Evolutionary conservation across 352 stramenopile species (phyloP).

Genomic region (Phytopythium kandeliae): DNA sequence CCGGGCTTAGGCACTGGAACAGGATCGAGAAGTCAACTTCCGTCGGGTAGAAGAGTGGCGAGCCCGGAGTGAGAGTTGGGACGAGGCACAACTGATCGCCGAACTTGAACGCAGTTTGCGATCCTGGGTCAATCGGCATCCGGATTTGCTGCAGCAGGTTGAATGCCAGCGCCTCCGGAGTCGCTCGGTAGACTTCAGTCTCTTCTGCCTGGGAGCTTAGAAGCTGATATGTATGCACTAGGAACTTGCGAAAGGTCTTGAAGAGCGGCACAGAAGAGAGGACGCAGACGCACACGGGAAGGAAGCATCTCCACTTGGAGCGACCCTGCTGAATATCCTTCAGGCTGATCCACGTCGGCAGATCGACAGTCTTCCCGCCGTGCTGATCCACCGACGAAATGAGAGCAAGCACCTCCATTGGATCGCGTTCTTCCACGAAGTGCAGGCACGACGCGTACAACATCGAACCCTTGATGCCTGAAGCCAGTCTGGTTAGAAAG

Average conservation of each 20-base stretch:
- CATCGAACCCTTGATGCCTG: conserved; percentile 51
- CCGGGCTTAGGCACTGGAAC: conserved; percentile 57
- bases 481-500: background rate
- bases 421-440: conserved; percentile 55
- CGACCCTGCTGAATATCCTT: conserved; percentile 63
- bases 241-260: conserved; percentile 38
- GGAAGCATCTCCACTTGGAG: conserved; percentile 45
- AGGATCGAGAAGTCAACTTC: conserved; percentile 70
- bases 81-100: conserved; percentile 29
- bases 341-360: conserved; percentile 64
- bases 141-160: conserved; percentile 46
- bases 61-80: conserved; percentile 14
- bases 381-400: conserved; percentile 35
- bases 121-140: conserved; percentile 20
- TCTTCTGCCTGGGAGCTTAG: conserved; percentile 17
- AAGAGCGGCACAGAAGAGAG: conserved; percentile 52
- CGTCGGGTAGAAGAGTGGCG: conserved; percentile 31
- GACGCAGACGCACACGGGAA: conserved; percentile 62
- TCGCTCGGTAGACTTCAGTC: background rate
- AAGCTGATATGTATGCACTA: conserved; percentile 44
- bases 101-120: conserved; percentile 35
- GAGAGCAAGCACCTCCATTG: conserved; percentile 56
- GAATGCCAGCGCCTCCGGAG: conserved; percentile 42
- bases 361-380: conserved; percentile 24
- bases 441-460: conserved; percentile 60